phyloP scores from a whole-genome alignment of 495 filamentous ascomycete species.

The Viridothelium virens region DNA sequence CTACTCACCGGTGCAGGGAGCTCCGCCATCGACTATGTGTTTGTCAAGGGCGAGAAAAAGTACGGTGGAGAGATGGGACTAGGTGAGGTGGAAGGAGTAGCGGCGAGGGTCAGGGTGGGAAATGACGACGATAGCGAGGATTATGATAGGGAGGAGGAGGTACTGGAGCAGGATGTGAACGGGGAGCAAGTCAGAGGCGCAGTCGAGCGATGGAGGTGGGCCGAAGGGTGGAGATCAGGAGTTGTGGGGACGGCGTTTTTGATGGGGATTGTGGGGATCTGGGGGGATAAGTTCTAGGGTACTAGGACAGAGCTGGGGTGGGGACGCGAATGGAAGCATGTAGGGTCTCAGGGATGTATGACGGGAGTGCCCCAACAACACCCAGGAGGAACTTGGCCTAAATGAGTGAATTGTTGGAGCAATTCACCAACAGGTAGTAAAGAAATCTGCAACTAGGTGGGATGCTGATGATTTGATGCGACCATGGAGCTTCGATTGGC shows the following conservation, averaged over 20 bases:
- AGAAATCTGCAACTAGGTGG: not conserved
- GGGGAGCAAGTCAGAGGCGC: constrained; percentile 70
- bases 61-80: constrained; percentile 20
- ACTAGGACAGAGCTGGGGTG: not conserved
- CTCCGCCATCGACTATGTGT: constrained; percentile 49
- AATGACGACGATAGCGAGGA: constrained; percentile 40
- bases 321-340: not conserved
- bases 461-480: constrained; percentile 3
- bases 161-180: constrained; percentile 45
- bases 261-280: constrained; percentile 75
- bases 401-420: too few species aligned
- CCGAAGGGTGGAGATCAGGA: constrained; percentile 52
- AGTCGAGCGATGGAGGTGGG: constrained; percentile 57
- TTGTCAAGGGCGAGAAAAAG: constrained; percentile 27
- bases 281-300: constrained; percentile 58
- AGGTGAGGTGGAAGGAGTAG: not conserved
- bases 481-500: not conserved
- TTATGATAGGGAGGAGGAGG: constrained; percentile 32
- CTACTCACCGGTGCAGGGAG: constrained; percentile 48
- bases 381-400: too few species aligned
- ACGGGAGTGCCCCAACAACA: too few species aligned
- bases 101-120: constrained; percentile 19
- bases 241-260: constrained; percentile 60
- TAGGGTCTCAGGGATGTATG: too few species aligned
- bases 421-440: too few species aligned